Evolutionary conservation across 2,329 filamentous ascomycete species (phyloP).

Genomic region (Mollisia scopiformis): DNA sequence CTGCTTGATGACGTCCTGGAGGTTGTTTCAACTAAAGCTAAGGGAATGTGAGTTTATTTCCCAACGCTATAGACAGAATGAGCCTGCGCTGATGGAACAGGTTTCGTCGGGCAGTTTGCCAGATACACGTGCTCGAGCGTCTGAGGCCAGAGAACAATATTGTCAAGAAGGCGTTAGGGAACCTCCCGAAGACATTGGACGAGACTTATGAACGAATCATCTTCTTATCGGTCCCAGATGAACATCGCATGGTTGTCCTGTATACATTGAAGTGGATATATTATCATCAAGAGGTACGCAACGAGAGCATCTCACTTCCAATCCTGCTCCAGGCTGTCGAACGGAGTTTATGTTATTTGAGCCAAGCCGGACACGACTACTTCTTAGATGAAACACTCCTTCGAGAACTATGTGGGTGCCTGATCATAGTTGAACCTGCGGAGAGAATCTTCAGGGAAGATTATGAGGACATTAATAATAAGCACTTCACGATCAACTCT

Average conservation of each 20-base stretch:
- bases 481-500: background rate
- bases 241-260: conserved; percentile 2
- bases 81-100: conserved; percentile 10
- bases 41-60: conserved; percentile 25
- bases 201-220: conserved; percentile 33
- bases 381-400: conserved; percentile 6
- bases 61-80: background rate
- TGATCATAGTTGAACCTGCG: conserved; percentile 2
- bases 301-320: conserved; percentile 3
- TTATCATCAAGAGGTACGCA: background rate
- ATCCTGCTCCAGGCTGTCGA: conserved; percentile 8
- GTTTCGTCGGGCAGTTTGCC: conserved; percentile 35
- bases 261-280: conserved; percentile 10
- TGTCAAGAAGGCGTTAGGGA: conserved; percentile 23
- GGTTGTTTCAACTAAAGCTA: conserved; percentile 10
- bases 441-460: background rate
- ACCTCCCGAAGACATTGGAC: conserved; percentile 28
- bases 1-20: conserved; percentile 8
- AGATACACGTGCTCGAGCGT: conserved; percentile 30
- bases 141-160: conserved; percentile 22
- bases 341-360: background rate
- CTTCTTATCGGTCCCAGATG: conserved; percentile 11
- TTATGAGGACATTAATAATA: background rate
- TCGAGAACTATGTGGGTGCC: conserved; percentile 11
- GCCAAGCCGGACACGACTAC: background rate